A percentile compares a stretch with the other conserved stretches of the same genome.
phyloP scores from a whole-genome alignment of 148 eudicot species.

The Fagopyrum homotropicum region DNA sequence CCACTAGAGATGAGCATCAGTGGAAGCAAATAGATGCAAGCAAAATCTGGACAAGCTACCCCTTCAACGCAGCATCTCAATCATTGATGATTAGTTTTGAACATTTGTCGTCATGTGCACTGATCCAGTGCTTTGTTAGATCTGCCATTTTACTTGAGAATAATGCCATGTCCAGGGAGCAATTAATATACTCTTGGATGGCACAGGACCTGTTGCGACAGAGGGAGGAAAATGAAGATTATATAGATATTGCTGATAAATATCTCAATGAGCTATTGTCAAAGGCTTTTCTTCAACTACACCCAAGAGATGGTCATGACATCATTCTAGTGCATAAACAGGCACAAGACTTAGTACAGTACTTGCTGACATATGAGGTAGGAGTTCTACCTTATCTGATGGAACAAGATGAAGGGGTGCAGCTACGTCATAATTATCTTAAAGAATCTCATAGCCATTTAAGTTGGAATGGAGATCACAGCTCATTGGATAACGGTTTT shows the following conservation, averaged over 20 bases:
- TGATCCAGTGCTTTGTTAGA: constrained; percentile 10
- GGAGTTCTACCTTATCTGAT: no score
- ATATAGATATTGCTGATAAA: constrained; percentile 13
- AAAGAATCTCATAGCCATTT: background rate
- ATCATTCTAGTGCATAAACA: background rate
- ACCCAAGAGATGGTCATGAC: background rate
- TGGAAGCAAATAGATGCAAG: constrained; percentile 12
- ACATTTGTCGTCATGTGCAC: background rate
- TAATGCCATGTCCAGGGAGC: background rate
- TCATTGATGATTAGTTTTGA: no score
- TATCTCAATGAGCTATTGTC: constrained; percentile 11
- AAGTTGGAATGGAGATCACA: background rate
- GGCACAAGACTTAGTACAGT: background rate
- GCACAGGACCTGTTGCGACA: constrained; percentile 14
- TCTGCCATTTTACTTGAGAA: constrained; percentile 17
- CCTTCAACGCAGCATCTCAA: no score
- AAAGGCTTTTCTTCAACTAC: constrained; percentile 14
- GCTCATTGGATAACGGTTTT: background rate
- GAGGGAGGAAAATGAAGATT: background rate
- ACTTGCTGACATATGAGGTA: background rate
- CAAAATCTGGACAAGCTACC: background rate
- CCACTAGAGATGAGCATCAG: background rate
- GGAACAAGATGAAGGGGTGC: background rate
- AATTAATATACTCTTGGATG: constrained; percentile 15
- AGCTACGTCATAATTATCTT: no score